Evolutionary conservation across 1,284 basidiomycete genomes (phyloP).

Genomic region (Cryptococcus jaspeensis): DNA sequence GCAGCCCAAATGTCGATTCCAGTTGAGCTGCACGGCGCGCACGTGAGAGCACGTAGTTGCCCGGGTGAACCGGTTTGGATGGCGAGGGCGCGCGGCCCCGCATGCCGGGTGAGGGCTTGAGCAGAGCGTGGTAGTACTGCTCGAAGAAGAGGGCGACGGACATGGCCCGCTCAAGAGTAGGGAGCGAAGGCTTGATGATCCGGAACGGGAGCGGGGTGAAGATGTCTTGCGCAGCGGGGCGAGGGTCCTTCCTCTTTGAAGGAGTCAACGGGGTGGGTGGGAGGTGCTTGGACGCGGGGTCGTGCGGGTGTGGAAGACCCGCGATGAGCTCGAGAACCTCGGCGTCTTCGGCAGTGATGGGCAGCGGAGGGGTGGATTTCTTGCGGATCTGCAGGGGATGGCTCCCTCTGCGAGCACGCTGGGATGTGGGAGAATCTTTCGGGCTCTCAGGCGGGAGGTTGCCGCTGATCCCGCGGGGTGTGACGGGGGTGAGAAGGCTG

Average conservation of each 20-base stretch:
- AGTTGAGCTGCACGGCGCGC: conserved; percentile 80
- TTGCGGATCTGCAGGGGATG: conserved; percentile 23
- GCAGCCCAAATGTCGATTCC: conserved; percentile 73
- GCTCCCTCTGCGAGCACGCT: conserved; percentile 1
- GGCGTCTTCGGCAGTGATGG: not conserved
- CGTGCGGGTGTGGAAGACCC: not conserved
- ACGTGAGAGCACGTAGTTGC: conserved; percentile 67
- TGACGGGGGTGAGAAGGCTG: conserved; percentile 12
- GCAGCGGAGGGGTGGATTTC: conserved; percentile 11
- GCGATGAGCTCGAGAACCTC: conserved; percentile 2
- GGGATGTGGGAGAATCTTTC: not conserved
- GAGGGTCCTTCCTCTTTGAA: conserved; percentile 6
- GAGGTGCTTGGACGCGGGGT: not conserved
- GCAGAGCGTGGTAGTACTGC: conserved; percentile 88
- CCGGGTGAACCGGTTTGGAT: conserved; percentile 51
- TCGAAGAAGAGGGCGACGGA: conserved; percentile 93
- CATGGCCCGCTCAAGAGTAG: conserved; percentile 89
- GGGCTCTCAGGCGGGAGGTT: conserved; percentile 8
- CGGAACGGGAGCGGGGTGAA: conserved; percentile 27
- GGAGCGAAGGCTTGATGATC: conserved; percentile 72
- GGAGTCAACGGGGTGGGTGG: conserved; percentile 9
- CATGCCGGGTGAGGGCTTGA: conserved; percentile 47
- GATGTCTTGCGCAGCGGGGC: conserved; percentile 14
- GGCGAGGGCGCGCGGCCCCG: conserved; percentile 1
- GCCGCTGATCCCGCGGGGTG: conserved; percentile 20